Percentiles rank a stretch among this genome's conserved stretches.
Evolutionary conservation across 2,329 filamentous ascomycete genomes (phyloP).

Genomic region (Saccharata proteae): DNA sequence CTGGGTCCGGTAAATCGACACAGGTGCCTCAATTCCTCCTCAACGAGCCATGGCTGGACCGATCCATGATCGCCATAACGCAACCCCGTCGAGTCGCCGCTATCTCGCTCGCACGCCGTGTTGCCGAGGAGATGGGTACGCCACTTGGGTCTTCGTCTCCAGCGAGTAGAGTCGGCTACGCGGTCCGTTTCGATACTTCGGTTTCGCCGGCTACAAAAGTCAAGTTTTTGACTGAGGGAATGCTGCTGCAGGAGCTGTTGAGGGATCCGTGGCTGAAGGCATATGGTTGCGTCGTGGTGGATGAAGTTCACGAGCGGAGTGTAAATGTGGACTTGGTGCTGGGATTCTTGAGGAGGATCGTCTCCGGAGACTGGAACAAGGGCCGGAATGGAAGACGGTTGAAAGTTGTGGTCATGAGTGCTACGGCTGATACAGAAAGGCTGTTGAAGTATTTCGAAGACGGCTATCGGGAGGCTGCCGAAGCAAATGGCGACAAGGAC

Average conservation of each 20-base stretch:
- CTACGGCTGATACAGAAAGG: slow-evolving; percentile 76
- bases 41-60: slow-evolving; percentile 68
- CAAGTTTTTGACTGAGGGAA: slow-evolving; percentile 93
- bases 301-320: slow-evolving; percentile 94
- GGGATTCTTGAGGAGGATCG: slow-evolving; percentile 73
- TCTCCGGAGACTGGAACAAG: slow-evolving; percentile 44
- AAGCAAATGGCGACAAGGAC: no score
- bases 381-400: slow-evolving; percentile 56
- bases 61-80: slow-evolving; percentile 74
- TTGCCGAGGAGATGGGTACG: slow-evolving; percentile 70
- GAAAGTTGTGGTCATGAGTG: slow-evolving; percentile 94
- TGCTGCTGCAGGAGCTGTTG: slow-evolving; percentile 87
- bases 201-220: slow-evolving; percentile 71
- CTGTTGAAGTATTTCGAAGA: slow-evolving; percentile 63
- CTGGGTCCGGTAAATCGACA: slow-evolving; percentile 92
- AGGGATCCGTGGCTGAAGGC: slow-evolving; percentile 68
- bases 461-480: slow-evolving; percentile 7
- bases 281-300: slow-evolving; percentile 85
- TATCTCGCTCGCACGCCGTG: slow-evolving; percentile 76
- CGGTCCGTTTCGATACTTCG: slow-evolving; percentile 84
- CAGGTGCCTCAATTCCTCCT: slow-evolving; percentile 88
- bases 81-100: slow-evolving; percentile 90
- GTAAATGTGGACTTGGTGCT: slow-evolving; percentile 86
- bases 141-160: slow-evolving; percentile 47
- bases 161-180: slow-evolving; percentile 68